These are phyloP conservation scores for Rubus idaeus DNA, from an alignment of 306 rosid species.

Conservation along the genomic window DNA sequence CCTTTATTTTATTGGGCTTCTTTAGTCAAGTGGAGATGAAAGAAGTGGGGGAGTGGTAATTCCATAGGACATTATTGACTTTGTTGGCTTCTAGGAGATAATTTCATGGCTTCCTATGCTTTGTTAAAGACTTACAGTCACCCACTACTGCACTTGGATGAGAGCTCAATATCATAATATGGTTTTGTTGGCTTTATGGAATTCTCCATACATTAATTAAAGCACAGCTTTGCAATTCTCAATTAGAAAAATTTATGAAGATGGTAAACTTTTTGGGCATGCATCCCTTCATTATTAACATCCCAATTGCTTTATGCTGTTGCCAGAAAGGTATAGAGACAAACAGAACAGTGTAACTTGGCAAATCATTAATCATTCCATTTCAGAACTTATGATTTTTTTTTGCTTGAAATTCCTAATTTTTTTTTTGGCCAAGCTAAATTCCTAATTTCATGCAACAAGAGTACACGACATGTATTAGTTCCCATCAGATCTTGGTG, in stretches of 20 bases:
- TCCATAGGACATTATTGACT: slow-evolving; percentile 11
- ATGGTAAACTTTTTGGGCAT: not conserved
- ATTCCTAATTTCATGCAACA: too few species aligned
- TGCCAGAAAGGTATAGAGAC: not conserved
- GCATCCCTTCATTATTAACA: not conserved
- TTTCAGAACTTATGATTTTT: not conserved
- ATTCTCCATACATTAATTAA: not conserved
- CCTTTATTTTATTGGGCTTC: too few species aligned
- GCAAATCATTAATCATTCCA: not conserved
- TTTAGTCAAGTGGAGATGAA: too few species aligned
- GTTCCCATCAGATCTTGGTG: too few species aligned
- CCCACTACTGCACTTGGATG: not conserved
- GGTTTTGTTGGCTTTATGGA: not conserved
- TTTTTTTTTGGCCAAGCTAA: too few species aligned
- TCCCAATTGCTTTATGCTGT: not conserved
- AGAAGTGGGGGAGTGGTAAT: not conserved
- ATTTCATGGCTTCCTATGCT: not conserved
- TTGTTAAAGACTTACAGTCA: too few species aligned
- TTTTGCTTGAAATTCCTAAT: not conserved
- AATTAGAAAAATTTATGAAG: not conserved
- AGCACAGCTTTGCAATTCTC: not conserved
- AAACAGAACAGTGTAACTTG: not conserved
- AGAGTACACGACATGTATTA: too few species aligned
- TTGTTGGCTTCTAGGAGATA: not conserved
- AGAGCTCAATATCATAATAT: not conserved